Evolutionary conservation across 805 yeast species (phyloP), one percentile per base, ranked within the genome.

Genomic region (Zygoascus flipseniorum): DNA sequence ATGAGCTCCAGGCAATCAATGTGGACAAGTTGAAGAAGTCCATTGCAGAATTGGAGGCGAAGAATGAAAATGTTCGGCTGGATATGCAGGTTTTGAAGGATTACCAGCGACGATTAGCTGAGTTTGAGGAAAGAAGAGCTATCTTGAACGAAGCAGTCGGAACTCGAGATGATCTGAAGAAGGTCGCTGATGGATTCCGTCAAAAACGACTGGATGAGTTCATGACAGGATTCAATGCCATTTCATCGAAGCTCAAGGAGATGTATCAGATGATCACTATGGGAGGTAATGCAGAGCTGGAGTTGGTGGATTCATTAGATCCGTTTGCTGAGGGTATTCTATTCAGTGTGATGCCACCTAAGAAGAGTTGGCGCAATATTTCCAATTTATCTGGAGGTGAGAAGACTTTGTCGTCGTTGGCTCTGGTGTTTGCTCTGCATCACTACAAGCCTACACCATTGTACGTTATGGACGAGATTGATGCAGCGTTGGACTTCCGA

Each of bases 281-380:
- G 95, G 99, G 99, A 28, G 99, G 99, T 35, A 93, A 92, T 72
- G 99, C 99, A 0, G 99, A 93, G 67, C 75, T 93, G 37, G 99
- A 93, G 67, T 76, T 92, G 46, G 97, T 89, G 18, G 99, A 93
- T 65, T 85, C 95, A 56, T 77, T 92, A 65, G 98, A 93, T 69
- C 99, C 99, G n/a, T 93, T 93, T 64, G 82, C 96, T 0, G 99
- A 93, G 70, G 99, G 99, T 32, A 90, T 93, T 41, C 72, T 90
- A 43, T 93, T 93, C 69, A 86, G 96, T 68, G 99, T 93, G 5
- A 93, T 93, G 99, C 99, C 99, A 1, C 99, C 99, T 0, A 92
- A 89, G 72, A 93, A 93, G 68, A 84, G 95, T 41, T 93, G 99
- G 99, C 86, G 86, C 65, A 93, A 93, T 63, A 93, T 93, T 52